These are phyloP conservation scores for Thozetella sp. DNA, from an alignment of 495 filamentous ascomycete genomes.

Conservation along the genomic window DNA sequence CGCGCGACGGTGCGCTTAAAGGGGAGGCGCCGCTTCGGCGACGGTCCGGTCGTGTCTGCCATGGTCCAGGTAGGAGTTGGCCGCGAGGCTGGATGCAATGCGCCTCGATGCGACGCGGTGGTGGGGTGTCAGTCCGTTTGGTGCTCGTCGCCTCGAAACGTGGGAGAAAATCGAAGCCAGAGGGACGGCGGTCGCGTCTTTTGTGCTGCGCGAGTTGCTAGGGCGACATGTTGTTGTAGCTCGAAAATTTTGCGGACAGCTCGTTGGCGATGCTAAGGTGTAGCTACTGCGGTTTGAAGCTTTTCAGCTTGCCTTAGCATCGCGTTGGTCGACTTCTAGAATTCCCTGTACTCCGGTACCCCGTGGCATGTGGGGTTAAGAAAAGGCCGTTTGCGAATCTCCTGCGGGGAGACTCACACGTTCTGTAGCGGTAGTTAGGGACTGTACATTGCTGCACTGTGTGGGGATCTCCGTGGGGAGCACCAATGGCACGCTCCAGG, in stretches of 20 bases:
- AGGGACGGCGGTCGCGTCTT: background rate
- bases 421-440: no score
- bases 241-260: background rate
- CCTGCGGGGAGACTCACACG: no score
- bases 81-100: background rate
- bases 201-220: background rate
- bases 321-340: background rate
- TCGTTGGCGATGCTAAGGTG: background rate
- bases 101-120: no score
- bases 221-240: background rate
- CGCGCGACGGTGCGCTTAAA: constrained; percentile 64
- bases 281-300: background rate
- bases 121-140: no score
- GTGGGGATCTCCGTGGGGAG: background rate
- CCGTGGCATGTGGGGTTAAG: background rate
- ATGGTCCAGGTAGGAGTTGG: constrained; percentile 6
- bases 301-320: background rate
- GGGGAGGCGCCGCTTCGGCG: constrained; percentile 62
- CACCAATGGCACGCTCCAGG: no score
- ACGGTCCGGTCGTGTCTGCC: constrained; percentile 6
- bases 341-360: background rate
- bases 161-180: no score
- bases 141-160: no score
- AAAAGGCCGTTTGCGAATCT: background rate
- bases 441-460: background rate